These are phyloP conservation scores for Hygrocybe punicea DNA, from an alignment of 768 basidiomycete species.

Conservation along the genomic window DNA sequence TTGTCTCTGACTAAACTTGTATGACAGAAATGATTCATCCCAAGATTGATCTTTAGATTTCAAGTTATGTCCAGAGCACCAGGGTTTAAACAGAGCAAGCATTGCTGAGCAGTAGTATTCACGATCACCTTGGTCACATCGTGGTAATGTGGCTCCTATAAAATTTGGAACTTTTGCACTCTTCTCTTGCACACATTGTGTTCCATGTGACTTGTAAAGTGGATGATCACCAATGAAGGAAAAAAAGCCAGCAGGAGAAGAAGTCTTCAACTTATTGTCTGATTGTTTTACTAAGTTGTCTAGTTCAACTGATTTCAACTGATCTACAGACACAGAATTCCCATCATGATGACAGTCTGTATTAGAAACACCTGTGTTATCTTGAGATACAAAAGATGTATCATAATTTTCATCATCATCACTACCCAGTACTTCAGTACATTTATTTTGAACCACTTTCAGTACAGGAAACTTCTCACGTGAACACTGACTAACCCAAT, in stretches of 20 bases:
- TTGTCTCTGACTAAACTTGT: conserved; percentile 14
- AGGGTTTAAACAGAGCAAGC: conserved; percentile 32
- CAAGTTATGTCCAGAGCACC: conserved; percentile 26
- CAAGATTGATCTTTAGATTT: conserved; percentile 18
- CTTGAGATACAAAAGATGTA: conserved; percentile 11
- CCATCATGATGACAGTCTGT: too few relatives aligned
- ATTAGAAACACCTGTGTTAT: too few relatives aligned
- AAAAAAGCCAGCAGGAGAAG: conserved; percentile 26
- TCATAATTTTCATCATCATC: conserved; percentile 12
- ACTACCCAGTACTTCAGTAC: not conserved
- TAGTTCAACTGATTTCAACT: too few relatives aligned
- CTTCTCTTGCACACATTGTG: not conserved
- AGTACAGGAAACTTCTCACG: conserved; percentile 8
- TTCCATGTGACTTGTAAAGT: not conserved
- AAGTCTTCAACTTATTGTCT: conserved; percentile 16
- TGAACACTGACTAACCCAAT: conserved; percentile 21
- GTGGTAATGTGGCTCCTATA: conserved; percentile 28
- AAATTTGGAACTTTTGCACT: conserved; percentile 24
- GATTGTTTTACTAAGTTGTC: not conserved
- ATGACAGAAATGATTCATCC: conserved; percentile 22
- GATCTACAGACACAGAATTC: not conserved
- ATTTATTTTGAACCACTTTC: conserved; percentile 1
- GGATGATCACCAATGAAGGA: conserved; percentile 11
- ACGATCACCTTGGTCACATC: conserved; percentile 29
- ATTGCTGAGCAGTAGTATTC: conserved; percentile 32